A percentile compares a stretch with the other conserved stretches of the same genome.
These are phyloP conservation scores for Decorospora gaudefroyi DNA, from an alignment of 2,329 filamentous ascomycete species.

Conservation along the genomic window DNA sequence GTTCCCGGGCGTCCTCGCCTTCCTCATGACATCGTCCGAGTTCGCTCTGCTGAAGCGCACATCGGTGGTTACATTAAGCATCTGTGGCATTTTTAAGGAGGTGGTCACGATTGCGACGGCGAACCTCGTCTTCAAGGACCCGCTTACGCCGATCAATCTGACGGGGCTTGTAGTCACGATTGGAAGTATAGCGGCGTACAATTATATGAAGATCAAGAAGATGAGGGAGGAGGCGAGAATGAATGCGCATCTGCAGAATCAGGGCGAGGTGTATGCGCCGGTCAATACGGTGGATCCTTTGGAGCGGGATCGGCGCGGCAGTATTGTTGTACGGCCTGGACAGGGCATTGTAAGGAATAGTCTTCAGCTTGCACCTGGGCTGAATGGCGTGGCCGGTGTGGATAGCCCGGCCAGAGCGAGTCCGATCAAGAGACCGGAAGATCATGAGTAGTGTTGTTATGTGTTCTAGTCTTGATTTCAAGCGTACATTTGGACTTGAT, in stretches of 20 bases:
- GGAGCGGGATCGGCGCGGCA: slow-evolving; percentile 26
- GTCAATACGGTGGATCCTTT: slow-evolving; percentile 40
- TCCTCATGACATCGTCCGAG: slow-evolving; percentile 94
- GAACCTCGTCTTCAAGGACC: slow-evolving; percentile 84
- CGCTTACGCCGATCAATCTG: slow-evolving; percentile 83
- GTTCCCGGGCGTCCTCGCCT: slow-evolving; percentile 89
- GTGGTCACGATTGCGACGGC: slow-evolving; percentile 93
- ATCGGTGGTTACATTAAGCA: slow-evolving; percentile 91
- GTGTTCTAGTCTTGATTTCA: slow-evolving; percentile 2
- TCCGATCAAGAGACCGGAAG: slow-evolving; percentile 53
- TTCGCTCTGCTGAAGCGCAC: slow-evolving; percentile 94
- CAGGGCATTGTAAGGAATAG: slow-evolving; percentile 45
- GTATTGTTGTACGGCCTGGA: slow-evolving; percentile 20
- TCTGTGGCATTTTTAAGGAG: slow-evolving; percentile 98
- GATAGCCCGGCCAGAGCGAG: slow-evolving; percentile 43
- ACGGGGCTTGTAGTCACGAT: slow-evolving; percentile 88
- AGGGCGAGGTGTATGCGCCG: slow-evolving; percentile 48
- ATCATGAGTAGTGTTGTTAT: slow-evolving; percentile 45
- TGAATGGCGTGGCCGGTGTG: slow-evolving; percentile 15
- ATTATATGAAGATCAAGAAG: slow-evolving; percentile 88
- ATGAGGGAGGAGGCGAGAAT: slow-evolving; percentile 77
- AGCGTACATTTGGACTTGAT: slow-evolving; percentile 9
- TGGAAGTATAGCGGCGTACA: slow-evolving; percentile 83
- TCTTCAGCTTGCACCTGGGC: slow-evolving; percentile 44
- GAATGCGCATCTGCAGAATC: slow-evolving; percentile 50